Evolutionary conservation across 441 rosid genomes (phyloP), one percentile per base, ranked within the genome.

Genomic region (Dalechampia spathulata): DNA sequence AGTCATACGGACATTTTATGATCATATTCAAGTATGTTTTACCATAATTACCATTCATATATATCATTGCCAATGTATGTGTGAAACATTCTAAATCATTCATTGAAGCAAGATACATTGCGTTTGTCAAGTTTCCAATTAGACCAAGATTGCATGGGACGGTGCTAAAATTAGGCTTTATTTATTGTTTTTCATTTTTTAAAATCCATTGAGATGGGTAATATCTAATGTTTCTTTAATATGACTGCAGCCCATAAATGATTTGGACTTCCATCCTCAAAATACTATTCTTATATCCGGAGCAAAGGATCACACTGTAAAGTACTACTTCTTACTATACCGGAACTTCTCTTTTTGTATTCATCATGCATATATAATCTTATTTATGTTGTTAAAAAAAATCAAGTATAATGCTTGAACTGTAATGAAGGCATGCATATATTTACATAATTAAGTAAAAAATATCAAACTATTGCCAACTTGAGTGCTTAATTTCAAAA

Each of bases 221-320:
- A 30, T 3, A 30, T 30, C 62, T 69, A 50, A 67, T 66, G 17
- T 44, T 37, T 67, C 57, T 21, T 26, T 50, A 15, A 45, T 53
- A n/a, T 52, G 53, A 57, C 37, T 72, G 76, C 80, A 90, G 93
- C 87, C 90, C 22, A 67, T 90, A 64, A 90, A 81, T 55, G 97
- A 90, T 74, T 62, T 90, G 77, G 95, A 90, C 74, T 86, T 90
- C 73, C 95, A 86, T 72, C 87, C 97, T 61, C 95, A 84, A 53
- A 84, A 26, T 58, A 70, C 90, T 8, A 64, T 86, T 67, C 82
- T 86, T 63, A 57, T 81, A 71, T 79, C 93, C 13, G 88, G 87
- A 17, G 81, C 92, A 71, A 86, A 89, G 68, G 95, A 84, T 77
- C 78, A 78, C 57, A 82, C 87, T 39, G 78, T 89, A 75, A 89